Base-by-base conservation (phyloP, 306 rosid species). In the Quercus ilex region DNA sequence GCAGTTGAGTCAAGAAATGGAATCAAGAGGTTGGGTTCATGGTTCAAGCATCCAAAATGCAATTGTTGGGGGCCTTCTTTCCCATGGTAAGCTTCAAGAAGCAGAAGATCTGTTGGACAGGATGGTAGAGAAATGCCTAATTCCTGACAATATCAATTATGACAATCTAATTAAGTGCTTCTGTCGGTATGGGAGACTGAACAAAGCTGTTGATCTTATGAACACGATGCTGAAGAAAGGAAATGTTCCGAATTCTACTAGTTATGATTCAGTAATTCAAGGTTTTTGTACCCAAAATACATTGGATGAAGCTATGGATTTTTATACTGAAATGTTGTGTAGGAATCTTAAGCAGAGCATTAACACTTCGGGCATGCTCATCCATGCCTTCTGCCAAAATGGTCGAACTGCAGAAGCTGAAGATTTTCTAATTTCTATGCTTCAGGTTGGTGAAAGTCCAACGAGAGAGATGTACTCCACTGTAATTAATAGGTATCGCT, bases 341-440 rank as follows among this genome's bases (percentile, higher is more conserved):
- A 78, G 90, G 83, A 41, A 79, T 74, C 88, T 90, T 68, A 86
- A 85, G 77, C 97, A 92, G 17, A 83, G 86, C 83, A 81, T 90
- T 35, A 63, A 58, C 6, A 90, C 91, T 0, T 69, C 82, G 80
- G 88, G 88, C 71, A 82, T 77, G 81, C 90, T 95, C 62, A 79
- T 92, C 41, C 77, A 64, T 51, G 78, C 79, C 69, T 74, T 90
- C 51, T 92, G 99, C 85, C 83, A 75, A 73, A 70, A 60, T 77
- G 93, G 92, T 64, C 58, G 81, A 80, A 91, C 94, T 21, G 84
- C 74, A 65, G 89, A 90, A 79, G 98, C 98, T 64, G 98, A 95
- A 77, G 77, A 74, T 73, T 71, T 90, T 68, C 79, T 92, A 77
- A 63, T 28, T 81, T 83, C 82, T 82, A 87, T 89, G 91, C 78